A percentile compares a stretch with the other conserved stretches of the same genome.
Conservation (phyloP, 2,329 filamentous ascomycete genomes). For the Thelonectria rubi region DNA sequence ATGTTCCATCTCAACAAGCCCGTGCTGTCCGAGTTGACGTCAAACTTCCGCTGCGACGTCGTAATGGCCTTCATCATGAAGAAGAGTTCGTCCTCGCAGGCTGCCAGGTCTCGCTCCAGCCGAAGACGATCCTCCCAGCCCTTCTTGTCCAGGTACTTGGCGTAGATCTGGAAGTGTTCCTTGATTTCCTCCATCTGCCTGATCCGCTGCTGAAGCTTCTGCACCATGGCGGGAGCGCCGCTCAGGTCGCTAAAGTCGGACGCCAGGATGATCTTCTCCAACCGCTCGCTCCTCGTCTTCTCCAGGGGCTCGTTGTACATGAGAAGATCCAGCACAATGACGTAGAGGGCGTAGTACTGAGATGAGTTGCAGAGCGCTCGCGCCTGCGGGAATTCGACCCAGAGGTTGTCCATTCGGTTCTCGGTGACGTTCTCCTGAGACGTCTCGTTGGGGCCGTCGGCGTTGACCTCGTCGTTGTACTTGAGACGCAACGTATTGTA, state of each 20-base stretch:
- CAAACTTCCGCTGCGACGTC: constrained; percentile 87
- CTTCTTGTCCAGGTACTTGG: constrained; percentile 83
- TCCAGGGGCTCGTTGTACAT: constrained; percentile 96
- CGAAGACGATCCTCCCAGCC: constrained; percentile 91
- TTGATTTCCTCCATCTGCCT: constrained; percentile 96
- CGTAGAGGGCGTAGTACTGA: constrained; percentile 98
- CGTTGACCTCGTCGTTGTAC: constrained; percentile 92
- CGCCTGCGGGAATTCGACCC: constrained; percentile 94
- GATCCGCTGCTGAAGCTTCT: constrained; percentile 89
- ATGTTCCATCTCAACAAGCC: constrained; percentile 92
- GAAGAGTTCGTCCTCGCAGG: constrained; percentile 96
- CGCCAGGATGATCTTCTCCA: constrained; percentile 98
- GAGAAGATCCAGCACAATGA: constrained; percentile 94
- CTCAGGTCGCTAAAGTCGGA: constrained; percentile 98
- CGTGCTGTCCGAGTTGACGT: constrained; percentile 74
- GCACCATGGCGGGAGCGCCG: constrained; percentile 92
- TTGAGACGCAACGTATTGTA: constrained; percentile 97
- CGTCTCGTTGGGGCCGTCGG: constrained; percentile 62
- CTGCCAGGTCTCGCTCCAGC: constrained; percentile 88
- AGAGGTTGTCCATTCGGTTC: constrained; percentile 92
- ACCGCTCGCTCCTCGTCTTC: constrained; percentile 92
- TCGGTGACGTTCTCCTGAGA: constrained; percentile 67
- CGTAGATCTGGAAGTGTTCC: constrained; percentile 91
- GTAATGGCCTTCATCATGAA: constrained; percentile 99
- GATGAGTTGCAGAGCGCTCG: constrained; percentile 95